A percentile compares a stretch with the other conserved stretches of the same genome.
Evolutionary conservation across 768 basidiomycete species (phyloP).

Genomic region (Gloeostereum incarnatum): DNA sequence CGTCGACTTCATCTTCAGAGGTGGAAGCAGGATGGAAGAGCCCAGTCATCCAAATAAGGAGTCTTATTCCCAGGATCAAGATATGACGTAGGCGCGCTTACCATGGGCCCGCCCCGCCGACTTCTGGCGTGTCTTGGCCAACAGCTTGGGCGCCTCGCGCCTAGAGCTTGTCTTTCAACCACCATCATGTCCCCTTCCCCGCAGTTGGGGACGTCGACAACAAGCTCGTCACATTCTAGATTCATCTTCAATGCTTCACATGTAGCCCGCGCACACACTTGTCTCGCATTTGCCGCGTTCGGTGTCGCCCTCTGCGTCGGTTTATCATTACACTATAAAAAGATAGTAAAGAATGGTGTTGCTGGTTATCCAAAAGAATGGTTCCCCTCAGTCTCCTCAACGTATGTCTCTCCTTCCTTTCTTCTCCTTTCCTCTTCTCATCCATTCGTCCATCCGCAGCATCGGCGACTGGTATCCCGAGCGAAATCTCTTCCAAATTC

Average conservation of each 20-base stretch:
- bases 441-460: conserved; percentile 23
- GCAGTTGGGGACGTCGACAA: too few relatives aligned
- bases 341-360: conserved; percentile 79
- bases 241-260: conserved; percentile 35
- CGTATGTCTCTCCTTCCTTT: conserved; percentile 32
- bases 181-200: too few relatives aligned
- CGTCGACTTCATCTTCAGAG: too few relatives aligned
- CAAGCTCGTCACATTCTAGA: too few relatives aligned
- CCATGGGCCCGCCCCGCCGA: too few relatives aligned
- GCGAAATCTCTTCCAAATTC: conserved; percentile 74
- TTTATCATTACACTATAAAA: conserved; percentile 64
- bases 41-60: too few relatives aligned
- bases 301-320: conserved; percentile 52
- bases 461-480: conserved; percentile 92
- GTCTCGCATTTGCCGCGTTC: conserved; percentile 60
- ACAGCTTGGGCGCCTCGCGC: too few relatives aligned
- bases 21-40: too few relatives aligned
- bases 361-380: conserved; percentile 82
- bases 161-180: too few relatives aligned
- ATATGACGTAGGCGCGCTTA: too few relatives aligned
- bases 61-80: too few relatives aligned
- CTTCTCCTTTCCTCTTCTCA: neutral
- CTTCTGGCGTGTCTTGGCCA: too few relatives aligned
- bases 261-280: conserved; percentile 57
- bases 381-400: conserved; percentile 86